Percentiles rank a stretch among this genome's conserved stretches.
These are phyloP conservation scores for Phytophthora aleatoria DNA, from an alignment of 352 stramenopile species.

Conservation along the genomic window DNA sequence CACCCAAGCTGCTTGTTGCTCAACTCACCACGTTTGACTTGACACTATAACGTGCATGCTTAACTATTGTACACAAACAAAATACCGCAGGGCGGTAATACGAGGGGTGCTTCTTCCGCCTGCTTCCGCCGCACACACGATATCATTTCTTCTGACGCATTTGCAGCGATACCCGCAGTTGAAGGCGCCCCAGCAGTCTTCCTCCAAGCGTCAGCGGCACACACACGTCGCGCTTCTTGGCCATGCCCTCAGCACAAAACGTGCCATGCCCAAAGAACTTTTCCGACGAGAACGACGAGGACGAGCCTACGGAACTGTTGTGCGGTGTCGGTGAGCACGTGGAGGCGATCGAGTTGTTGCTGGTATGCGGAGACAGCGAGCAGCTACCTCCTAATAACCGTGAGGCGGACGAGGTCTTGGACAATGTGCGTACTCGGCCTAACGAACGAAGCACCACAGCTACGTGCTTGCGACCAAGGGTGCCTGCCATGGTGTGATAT, in stretches of 20 bases:
- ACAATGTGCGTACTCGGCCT: constrained; percentile 31
- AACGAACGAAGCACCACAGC: constrained; percentile 57
- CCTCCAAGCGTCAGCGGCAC: constrained; percentile 71
- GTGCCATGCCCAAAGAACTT: constrained; percentile 65
- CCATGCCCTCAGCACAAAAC: constrained; percentile 63
- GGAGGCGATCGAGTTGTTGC: constrained; percentile 26
- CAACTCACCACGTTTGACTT: no score
- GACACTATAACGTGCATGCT: no score
- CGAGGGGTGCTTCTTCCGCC: background rate
- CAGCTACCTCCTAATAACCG: constrained; percentile 26
- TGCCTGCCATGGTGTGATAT: constrained; percentile 60
- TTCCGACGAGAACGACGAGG: constrained; percentile 41
- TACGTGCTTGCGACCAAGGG: constrained; percentile 66
- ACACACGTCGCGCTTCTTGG: constrained; percentile 52
- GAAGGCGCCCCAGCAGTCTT: constrained; percentile 59
- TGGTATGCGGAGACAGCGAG: constrained; percentile 37
- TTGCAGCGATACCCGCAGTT: constrained; percentile 63
- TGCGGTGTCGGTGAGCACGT: constrained; percentile 41
- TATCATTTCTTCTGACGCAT: constrained; percentile 40
- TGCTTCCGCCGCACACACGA: background rate
- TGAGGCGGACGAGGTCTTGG: constrained; percentile 38
- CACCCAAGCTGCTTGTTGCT: no score
- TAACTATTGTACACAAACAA: background rate
- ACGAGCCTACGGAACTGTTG: constrained; percentile 22
- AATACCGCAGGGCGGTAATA: background rate